Percentiles rank a stretch among this genome's conserved stretches.
These are phyloP conservation scores for Arachis hypogaea DNA, from an alignment of 306 rosid species.

Conservation along the genomic window DNA sequence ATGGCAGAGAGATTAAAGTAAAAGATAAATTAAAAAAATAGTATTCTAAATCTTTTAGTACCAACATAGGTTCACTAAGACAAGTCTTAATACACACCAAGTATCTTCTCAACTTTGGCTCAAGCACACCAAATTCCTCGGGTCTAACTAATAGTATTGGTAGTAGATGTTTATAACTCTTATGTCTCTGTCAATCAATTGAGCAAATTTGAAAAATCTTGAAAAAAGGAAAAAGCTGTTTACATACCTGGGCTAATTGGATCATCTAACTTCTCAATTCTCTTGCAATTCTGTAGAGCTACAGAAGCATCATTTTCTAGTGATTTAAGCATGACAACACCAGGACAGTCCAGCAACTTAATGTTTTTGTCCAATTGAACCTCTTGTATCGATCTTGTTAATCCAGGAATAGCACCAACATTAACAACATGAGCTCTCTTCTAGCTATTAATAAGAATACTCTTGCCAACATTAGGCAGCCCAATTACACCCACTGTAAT, in stretches of 20 bases:
- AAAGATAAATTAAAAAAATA: neutral
- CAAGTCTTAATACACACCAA: slow-evolving; percentile 4
- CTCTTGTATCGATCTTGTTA: slow-evolving; percentile 92
- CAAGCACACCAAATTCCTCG: neutral
- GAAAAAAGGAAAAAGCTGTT: neutral
- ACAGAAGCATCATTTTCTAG: slow-evolving; percentile 64
- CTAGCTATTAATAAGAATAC: slow-evolving; percentile 89
- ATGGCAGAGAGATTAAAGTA: neutral
- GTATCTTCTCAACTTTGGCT: neutral
- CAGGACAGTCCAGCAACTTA: slow-evolving; percentile 92
- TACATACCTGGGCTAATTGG: slow-evolving; percentile 82
- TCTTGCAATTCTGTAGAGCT: slow-evolving; percentile 84
- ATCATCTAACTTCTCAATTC: slow-evolving; percentile 89
- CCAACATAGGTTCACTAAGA: neutral
- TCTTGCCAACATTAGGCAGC: slow-evolving; percentile 96
- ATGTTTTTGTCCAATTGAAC: slow-evolving; percentile 87
- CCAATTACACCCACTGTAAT: slow-evolving; percentile 94
- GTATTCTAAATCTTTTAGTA: neutral
- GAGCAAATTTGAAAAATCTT: neutral
- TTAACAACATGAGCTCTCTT: slow-evolving; percentile 75
- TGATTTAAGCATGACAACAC: slow-evolving; percentile 85
- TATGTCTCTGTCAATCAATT: slow-evolving; percentile 2
- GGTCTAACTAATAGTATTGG: neutral
- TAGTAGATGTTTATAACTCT: neutral
- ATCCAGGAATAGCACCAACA: slow-evolving; percentile 89